Base-by-base conservation (phyloP, 164 flowering plant species). In the Annona cherimola region DNA sequence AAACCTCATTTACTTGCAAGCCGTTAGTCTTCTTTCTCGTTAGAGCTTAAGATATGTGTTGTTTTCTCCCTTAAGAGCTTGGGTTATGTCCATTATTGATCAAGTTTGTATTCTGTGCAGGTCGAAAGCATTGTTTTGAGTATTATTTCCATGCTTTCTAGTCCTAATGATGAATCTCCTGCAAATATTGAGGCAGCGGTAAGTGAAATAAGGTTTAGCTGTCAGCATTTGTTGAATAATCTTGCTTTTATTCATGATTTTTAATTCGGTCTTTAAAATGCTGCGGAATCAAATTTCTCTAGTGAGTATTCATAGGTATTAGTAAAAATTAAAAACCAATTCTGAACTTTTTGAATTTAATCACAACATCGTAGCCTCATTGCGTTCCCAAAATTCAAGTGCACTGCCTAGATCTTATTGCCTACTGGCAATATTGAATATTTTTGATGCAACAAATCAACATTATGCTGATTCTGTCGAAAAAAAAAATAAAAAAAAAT, bases 181-280 rank as follows among this genome's bases (percentile, higher is more conserved):
- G 96, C 98, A 66, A 90, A 91, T 79, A 87, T 93, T 66, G 96
- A 91, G 81, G 94, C 98, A 64, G 96, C 96, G 9, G 96, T 91
- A 83, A 86, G 94, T 84, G 14, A 44, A 44, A 40, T 44, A 18
- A 16, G 4, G 39, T 43, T 68, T 68, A 3, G 4, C 39, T 8
- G 20, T 66, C 39, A 35, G 3, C 41, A 35, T 63, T 41, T 8
- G 19, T 61, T 20, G 35, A 26, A 26, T 26, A 50, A 11, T 50
- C 14, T 7, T 7, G 55, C 14, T 50, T 50, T 50, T 16, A 50
- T 50, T 50, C 8, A 50, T 50, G 57, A 5, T 50, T 11, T 2
- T 50, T 16, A 50, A 50, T 50, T 50, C 57, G 14, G 57, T 16
- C 57, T 50, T 50, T 16, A 6, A 50, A 50, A 50, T 50, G 57